These are phyloP conservation scores for Rossbeevera mucosa DNA, from an alignment of 768 basidiomycete species.

Conservation along the genomic window DNA sequence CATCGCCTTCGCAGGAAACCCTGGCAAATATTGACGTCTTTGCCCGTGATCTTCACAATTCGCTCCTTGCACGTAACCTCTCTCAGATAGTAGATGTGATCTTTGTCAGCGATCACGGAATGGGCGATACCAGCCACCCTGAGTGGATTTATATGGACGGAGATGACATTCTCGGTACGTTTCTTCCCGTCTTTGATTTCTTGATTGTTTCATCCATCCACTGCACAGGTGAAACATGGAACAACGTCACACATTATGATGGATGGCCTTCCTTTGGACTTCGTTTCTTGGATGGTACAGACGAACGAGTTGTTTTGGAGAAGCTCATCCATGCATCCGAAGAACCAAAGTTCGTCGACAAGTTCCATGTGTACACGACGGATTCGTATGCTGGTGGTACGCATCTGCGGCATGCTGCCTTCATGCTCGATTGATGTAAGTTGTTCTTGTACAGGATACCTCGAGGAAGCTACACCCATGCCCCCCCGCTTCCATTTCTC, in stretches of 20 bases:
- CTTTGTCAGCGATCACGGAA: slow-evolving; percentile 90
- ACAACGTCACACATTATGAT: slow-evolving; percentile 53
- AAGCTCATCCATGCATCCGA: slow-evolving; percentile 51
- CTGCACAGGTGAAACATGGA: slow-evolving; percentile 22
- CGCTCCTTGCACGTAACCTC: slow-evolving; percentile 66
- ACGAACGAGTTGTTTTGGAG: slow-evolving; percentile 53
- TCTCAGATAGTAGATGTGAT: slow-evolving; percentile 81
- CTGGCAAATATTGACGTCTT: slow-evolving; percentile 69
- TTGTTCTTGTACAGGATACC: slow-evolving; percentile 2
- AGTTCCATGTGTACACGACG: slow-evolving; percentile 56
- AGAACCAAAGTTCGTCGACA: slow-evolving; percentile 34
- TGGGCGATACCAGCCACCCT: slow-evolving; percentile 82
- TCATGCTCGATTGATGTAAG: not conserved
- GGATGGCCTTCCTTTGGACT: slow-evolving; percentile 90
- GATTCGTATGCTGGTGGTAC: slow-evolving; percentile 22
- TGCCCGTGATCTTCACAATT: slow-evolving; percentile 60
- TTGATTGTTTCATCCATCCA: not conserved
- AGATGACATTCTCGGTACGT: slow-evolving; percentile 25
- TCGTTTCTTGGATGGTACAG: slow-evolving; percentile 59
- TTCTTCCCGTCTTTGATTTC: not conserved
- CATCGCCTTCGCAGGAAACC: slow-evolving; percentile 42
- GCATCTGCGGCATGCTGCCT: not conserved
- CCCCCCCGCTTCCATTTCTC: slow-evolving; percentile 76
- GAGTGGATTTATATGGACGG: slow-evolving; percentile 74
- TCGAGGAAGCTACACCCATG: slow-evolving; percentile 42